Conservation (phyloP, 2,329 filamentous ascomycete genomes). For the Aspergillus sp. region DNA sequence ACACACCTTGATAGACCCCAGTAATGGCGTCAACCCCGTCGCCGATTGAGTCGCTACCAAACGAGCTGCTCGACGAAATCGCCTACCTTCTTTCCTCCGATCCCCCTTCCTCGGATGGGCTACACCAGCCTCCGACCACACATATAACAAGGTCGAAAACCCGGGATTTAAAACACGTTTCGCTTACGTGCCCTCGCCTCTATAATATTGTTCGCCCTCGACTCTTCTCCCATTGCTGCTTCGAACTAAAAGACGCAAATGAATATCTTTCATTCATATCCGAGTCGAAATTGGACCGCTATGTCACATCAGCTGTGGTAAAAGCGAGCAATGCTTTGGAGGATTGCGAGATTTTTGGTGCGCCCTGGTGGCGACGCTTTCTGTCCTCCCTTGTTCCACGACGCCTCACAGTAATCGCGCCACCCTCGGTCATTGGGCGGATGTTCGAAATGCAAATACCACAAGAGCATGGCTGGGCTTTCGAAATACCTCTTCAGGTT, state of each 20-base stretch:
- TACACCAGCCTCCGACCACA: conserved; percentile 52
- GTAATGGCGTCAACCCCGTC: conserved; percentile 20
- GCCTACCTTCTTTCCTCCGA: conserved; percentile 54
- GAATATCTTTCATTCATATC: conserved; percentile 42
- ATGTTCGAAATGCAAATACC: conserved; percentile 60
- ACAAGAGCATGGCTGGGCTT: conserved; percentile 61
- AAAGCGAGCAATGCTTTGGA: conserved; percentile 44
- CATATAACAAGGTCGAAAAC: conserved; percentile 41
- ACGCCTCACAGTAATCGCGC: conserved; percentile 59
- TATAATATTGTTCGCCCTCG: conserved; percentile 52
- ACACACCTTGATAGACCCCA: conserved; percentile 10
- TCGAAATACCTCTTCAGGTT: conserved; percentile 63
- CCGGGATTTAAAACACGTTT: conserved; percentile 55
- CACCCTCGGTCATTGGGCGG: conserved; percentile 61
- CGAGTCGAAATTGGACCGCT: conserved; percentile 28
- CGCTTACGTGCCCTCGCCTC: conserved; percentile 56
- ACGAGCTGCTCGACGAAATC: conserved; percentile 61
- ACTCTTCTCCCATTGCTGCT: conserved; percentile 58
- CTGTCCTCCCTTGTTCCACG: conserved; percentile 56
- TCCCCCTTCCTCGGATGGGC: conserved; percentile 49
- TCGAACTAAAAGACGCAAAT: conserved; percentile 36
- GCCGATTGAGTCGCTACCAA: conserved; percentile 51
- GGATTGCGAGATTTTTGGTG: conserved; percentile 25
- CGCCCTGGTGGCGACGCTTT: conserved; percentile 56
- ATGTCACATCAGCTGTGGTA: conserved; percentile 51